Base-by-base conservation (phyloP, 352 stramenopile species). In the Elongisporangium undulatum region DNA sequence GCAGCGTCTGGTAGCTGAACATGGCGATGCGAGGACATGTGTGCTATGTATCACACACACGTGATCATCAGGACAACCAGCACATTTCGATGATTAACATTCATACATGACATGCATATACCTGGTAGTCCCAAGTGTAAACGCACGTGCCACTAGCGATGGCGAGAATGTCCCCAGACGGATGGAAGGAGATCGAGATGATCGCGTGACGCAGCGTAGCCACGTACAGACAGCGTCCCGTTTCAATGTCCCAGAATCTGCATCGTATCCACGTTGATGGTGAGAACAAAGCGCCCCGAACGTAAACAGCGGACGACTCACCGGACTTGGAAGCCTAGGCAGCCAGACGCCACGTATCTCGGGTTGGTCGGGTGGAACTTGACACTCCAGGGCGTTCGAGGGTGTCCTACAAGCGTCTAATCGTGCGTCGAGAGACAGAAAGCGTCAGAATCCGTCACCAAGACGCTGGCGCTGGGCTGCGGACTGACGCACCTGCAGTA, bases 141-240 rank as follows among this genome's bases (percentile, higher is more conserved):
- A 99, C 79, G 26, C 84, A 97, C 1, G 81, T 97, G 41, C 96
- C 95, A 67, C 94, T 98, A 0, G 96, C 95, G 66, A 99, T 96
- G 7, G 95, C 97, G 22, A 99, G 74, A 54, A 98, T 87, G 49
- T 96, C 81, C 17, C 94, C 95, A 2, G 83, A 87, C 12, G 96
- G 96, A 67, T 99, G 97, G 68, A 99, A 99, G 29, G 87, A 97
- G 56, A 99, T 86, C 10, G 91, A 98, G 56, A 99, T 99, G 66
- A 99, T 98, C 19, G 96, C 94, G 64, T 94, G 84, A 53, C 97
- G 81, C 39, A 99, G 68, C 22, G 86, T 95, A 48, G 96, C 94
- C 66, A 97, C 93, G 58, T 98, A 92, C n/a, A 99, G 67, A 75
- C 95, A 98, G 10, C 83, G 76, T 9, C 90, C 91, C 5, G 87